A percentile compares a stretch with the other conserved stretches of the same genome.
These are phyloP conservation scores for Kwoniella bestiolae DNA, from an alignment of 768 basidiomycete genomes.

Conservation along the genomic window DNA sequence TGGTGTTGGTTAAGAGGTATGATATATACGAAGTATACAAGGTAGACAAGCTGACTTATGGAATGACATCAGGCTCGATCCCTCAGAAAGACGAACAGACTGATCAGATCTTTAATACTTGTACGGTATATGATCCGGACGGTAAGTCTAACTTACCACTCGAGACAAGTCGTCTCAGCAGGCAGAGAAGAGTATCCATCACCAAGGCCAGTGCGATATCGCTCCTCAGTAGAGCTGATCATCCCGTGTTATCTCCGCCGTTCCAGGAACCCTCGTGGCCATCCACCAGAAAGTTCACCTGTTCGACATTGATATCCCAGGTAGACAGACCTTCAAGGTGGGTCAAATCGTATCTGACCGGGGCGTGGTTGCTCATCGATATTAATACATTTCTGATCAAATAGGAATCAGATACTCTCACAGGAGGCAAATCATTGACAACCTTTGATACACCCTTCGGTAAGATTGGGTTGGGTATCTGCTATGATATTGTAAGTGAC, in stretches of 20 bases:
- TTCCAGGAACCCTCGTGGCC: constrained; percentile 77
- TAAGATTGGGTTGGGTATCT: constrained; percentile 93
- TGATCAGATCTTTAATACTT: constrained; percentile 86
- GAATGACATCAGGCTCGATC: constrained; percentile 71
- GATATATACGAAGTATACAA: not conserved
- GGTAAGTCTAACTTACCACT: constrained; percentile 31
- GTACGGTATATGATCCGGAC: constrained; percentile 78
- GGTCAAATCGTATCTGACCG: no score
- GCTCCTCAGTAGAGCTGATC: no score
- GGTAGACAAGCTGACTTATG: not conserved
- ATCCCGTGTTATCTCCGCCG: not conserved
- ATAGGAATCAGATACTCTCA: constrained; percentile 67
- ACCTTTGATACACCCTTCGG: constrained; percentile 96
- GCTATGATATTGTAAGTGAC: constrained; percentile 73
- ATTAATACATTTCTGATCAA: no score
- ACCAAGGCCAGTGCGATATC: no score
- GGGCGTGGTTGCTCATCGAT: no score
- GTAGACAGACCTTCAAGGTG: constrained; percentile 56
- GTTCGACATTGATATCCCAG: constrained; percentile 90
- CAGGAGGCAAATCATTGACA: constrained; percentile 72
- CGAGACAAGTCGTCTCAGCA: not conserved
- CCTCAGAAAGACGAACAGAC: constrained; percentile 72
- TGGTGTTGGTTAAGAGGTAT: no score
- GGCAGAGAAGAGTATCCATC: not conserved
- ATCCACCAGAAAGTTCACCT: constrained; percentile 93